Base-by-base conservation (phyloP, 2,329 filamentous ascomycete species). In the Beauveria australis region DNA sequence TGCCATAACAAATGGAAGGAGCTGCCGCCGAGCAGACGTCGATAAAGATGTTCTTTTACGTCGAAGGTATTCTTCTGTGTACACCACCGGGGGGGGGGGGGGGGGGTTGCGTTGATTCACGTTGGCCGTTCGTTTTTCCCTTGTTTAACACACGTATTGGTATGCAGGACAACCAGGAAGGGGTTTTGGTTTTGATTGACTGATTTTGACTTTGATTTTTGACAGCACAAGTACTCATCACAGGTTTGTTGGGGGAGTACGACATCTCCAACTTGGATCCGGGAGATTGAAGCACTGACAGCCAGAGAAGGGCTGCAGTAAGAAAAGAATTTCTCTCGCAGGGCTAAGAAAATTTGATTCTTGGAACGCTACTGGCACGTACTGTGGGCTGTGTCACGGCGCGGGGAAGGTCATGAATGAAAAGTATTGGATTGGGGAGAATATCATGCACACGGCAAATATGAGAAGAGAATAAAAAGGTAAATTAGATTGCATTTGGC, bases 1-100 rank as follows among this genome's bases (percentile, higher is more conserved):
- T 84, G 82, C 65, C 79, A 79, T 41, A 84, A 81, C 72, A 79
- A 81, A 61, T 87, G 81, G 79, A 76, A 82, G 60, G 74, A 79
- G 59, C 68, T 81, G 10, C 48, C 30, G 19, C 12, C 30, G 2
- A 30, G 14, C 18, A 16, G 56, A 43, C 47, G 52, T 22, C 59
- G 59, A 41, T 49, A 33, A 55, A 26, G 2, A 19, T 37, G 37
- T 8, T 30, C 18, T 22, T 24, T 12, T 41, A 33, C 30, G 30
- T 33, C 10, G 10, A 33, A 33, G 10, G 10, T 33, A 33, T 33
- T 33, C 33, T 37, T 37, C 33, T 28, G 24, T 41, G 26, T 24
- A 40, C 16, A 37, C 16, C 52, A 18, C 52, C n/a, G 10, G 19
- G 16, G 30, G 22, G 22, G 22, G 22, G 22, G 22, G 22, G 22